phyloP scores from a whole-genome alignment of 2,329 filamentous ascomycete genomes.

The Nemania sp. region DNA sequence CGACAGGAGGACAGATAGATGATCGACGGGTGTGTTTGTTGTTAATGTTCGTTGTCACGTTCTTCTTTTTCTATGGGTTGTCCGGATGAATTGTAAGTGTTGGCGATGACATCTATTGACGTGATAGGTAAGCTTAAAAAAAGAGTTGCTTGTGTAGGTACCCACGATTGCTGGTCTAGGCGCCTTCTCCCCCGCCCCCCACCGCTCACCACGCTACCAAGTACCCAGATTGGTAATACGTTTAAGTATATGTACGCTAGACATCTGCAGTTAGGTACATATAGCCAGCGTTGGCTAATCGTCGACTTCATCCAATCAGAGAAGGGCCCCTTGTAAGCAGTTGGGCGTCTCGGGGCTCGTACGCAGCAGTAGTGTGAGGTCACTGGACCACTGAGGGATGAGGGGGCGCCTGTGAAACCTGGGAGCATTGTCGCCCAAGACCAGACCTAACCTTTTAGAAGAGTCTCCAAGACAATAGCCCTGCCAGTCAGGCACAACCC shows the following conservation, averaged over 20 bases:
- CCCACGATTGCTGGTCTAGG: not conserved
- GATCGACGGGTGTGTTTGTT: not conserved
- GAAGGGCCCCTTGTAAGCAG: not conserved
- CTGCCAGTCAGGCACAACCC: constrained; percentile 2
- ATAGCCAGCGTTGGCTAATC: not conserved
- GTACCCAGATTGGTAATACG: not conserved
- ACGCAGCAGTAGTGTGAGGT: constrained; percentile 11
- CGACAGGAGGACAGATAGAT: not conserved
- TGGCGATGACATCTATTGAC: not conserved
- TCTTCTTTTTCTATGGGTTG: not conserved
- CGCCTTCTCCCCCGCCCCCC: not conserved
- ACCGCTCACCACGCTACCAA: not conserved
- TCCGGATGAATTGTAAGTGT: not conserved
- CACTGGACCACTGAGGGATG: not conserved
- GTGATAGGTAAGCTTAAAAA: constrained; percentile 1
- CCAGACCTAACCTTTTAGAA: too few relatives aligned
- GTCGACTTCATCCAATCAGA: constrained; percentile 10
- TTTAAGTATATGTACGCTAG: constrained; percentile 6
- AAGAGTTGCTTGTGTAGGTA: not conserved
- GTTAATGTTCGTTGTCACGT: not conserved
- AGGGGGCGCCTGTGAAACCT: constrained; percentile 13
- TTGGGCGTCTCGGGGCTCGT: constrained; percentile 4
- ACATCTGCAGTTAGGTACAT: constrained; percentile 5
- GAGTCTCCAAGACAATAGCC: not conserved
- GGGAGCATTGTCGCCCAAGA: not conserved